Base-by-base conservation (phyloP, 139 green algal genomes). In the Nannochloris sp. region DNA sequence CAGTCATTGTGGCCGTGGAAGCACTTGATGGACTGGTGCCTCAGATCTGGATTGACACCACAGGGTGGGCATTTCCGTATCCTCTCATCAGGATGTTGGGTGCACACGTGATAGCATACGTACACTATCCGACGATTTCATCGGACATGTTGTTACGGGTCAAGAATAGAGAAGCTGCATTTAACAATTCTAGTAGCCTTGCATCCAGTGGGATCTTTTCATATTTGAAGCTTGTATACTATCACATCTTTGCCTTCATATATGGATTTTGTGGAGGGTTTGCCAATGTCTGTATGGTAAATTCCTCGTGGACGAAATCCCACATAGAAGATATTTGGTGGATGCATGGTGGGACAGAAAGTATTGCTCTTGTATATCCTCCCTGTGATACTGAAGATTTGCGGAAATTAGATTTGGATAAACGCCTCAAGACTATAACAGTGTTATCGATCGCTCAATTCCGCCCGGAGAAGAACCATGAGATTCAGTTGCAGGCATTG, bases 401-500 rank as follows among this genome's bases (percentile, higher is more conserved):
- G 62, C 76, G 85, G 68, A 59, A 49, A 44, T 76, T 96, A 48
- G 87, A 83, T 1, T 68, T 97, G 40, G 85, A 94, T 74, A 71
- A 91, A 36, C 70, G 67, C 53, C 72, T 89, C 11, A 89, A 90
- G 74, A 73, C 74, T 16, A 66, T 86, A 15, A 92, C 81, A 75
- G 15, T 98, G 3, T 62, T 97, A 4, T 92, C 79, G 2, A 76
- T 98, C 16, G 86, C 81, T 1, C 92, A 97, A 81, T 98, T 98
- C 73, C 68, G 89, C 16, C 90, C 89, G 3, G 92, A 97, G 73
- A 98, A 98, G 81, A 83, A 95, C 60, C 88, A 95, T 50, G 44
- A 25, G 1, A 10, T 78, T 73, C 73, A 76, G 34, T 64, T 85
- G 34, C 44, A 61, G 5, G 78, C 78, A 12, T 67, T 80, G 56